A percentile compares a stretch with the other conserved stretches of the same genome.
phyloP scores from a whole-genome alignment of 2,329 filamentous ascomycete species.

The Aspergillus ochraceus region DNA sequence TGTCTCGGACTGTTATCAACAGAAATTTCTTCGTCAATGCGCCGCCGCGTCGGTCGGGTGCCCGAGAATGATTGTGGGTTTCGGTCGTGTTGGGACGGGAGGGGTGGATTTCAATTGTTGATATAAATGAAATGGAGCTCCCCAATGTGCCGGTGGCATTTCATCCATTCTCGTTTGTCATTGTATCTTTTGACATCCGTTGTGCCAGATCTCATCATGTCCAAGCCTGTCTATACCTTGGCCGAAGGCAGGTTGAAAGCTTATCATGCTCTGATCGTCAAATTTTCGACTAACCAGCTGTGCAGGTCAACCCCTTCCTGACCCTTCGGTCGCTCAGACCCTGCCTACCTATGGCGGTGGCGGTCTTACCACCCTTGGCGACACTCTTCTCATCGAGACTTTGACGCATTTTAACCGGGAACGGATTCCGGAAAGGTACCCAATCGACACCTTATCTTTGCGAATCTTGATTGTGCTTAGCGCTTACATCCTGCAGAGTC shows the following conservation, averaged over 20 bases:
- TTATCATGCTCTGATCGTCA: not conserved
- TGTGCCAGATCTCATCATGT: conserved; percentile 4
- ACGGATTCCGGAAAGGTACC: conserved; percentile 58
- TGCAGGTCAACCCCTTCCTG: conserved; percentile 26
- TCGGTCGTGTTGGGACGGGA: not conserved
- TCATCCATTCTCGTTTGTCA: not conserved
- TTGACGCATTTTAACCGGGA: conserved; percentile 63
- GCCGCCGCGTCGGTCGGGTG: not conserved
- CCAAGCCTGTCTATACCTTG: conserved; percentile 25
- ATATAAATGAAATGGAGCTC: not conserved
- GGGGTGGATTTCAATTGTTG: not conserved
- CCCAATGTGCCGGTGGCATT: not conserved
- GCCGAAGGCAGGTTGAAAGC: conserved; percentile 24
- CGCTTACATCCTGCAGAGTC: conserved; percentile 32
- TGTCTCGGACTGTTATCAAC: not conserved
- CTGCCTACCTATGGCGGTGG: conserved; percentile 28
- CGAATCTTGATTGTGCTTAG: not conserved
- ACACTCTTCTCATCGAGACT: conserved; percentile 63
- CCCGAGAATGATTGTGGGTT: not conserved
- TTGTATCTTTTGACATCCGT: not conserved
- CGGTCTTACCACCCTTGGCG: conserved; percentile 51
- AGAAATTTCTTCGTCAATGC: not conserved
- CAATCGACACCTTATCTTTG: not conserved
- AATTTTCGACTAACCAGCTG: not conserved
- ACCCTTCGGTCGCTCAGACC: conserved; percentile 24